Conservation (phyloP, 2,329 filamentous ascomycete species). For the Scorias spongiosa region DNA sequence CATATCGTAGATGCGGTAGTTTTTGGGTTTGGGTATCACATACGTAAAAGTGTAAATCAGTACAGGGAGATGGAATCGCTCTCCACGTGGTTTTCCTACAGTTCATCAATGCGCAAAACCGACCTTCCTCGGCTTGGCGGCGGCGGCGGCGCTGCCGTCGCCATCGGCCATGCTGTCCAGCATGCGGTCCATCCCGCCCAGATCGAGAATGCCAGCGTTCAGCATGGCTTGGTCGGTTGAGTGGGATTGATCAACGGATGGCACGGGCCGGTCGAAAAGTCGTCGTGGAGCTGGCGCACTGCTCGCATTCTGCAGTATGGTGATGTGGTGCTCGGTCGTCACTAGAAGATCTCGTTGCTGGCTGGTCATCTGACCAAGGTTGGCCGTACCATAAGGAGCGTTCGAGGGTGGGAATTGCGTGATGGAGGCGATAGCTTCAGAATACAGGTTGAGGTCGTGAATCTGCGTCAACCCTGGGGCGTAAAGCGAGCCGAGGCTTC, state of each 20-base stretch:
- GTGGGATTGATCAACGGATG: constrained; percentile 13
- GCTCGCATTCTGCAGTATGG: constrained; percentile 24
- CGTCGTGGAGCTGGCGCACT: constrained; percentile 17
- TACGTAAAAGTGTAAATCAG: constrained; percentile 1
- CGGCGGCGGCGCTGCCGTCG: constrained; percentile 5
- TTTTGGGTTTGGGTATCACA: neutral
- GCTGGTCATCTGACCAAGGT: constrained; percentile 23
- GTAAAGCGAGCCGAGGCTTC: constrained; percentile 23
- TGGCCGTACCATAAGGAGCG: constrained; percentile 13
- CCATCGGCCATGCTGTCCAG: constrained; percentile 22
- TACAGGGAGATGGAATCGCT: neutral
- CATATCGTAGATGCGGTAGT: neutral
- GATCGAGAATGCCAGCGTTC: constrained; percentile 29
- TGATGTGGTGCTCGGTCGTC: constrained; percentile 28
- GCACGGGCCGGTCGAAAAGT: constrained; percentile 13
- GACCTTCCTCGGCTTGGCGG: constrained; percentile 17
- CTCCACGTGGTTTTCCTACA: neutral
- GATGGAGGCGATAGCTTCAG: constrained; percentile 29
- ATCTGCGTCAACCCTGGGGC: constrained; percentile 27
- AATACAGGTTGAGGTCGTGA: constrained; percentile 25
- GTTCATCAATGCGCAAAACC: constrained; percentile 15
- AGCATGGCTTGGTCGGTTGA: constrained; percentile 28
- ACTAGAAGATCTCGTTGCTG: constrained; percentile 29
- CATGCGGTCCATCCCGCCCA: constrained; percentile 33
- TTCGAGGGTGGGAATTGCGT: constrained; percentile 25